These are phyloP conservation scores for Suzukiozyma palmioleophila DNA, from an alignment of 1,139 yeast species.

Conservation along the genomic window DNA sequence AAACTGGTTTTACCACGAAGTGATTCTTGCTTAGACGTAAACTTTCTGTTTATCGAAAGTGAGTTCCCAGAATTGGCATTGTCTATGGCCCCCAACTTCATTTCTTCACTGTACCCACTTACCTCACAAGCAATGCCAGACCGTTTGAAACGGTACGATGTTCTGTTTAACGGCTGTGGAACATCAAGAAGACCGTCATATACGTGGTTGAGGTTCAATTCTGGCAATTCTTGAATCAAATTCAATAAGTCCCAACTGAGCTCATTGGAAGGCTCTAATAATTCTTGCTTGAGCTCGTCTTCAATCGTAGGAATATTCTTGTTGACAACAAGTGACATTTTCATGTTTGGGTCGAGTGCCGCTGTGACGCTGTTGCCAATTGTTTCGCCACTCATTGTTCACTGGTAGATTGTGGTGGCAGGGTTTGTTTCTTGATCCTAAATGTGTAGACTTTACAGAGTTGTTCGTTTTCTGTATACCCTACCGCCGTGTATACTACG, in stretches of 20 bases:
- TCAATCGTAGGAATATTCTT: not conserved
- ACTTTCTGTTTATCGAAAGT: slow-evolving; percentile 65
- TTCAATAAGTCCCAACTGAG: slow-evolving; percentile 59
- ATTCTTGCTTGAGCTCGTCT: slow-evolving; percentile 15
- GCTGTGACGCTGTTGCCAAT: not conserved
- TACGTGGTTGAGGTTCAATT: slow-evolving; percentile 25
- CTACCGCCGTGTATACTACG: too few species aligned
- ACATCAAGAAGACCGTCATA: slow-evolving; percentile 41
- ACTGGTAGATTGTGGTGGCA: too few species aligned
- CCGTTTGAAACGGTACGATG: slow-evolving; percentile 60
- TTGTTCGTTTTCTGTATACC: too few species aligned
- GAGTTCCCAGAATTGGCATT: slow-evolving; percentile 63
- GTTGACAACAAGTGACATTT: not conserved
- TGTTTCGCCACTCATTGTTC: not conserved
- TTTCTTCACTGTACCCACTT: slow-evolving; percentile 56
- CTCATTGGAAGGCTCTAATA: slow-evolving; percentile 46
- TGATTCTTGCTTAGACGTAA: slow-evolving; percentile 57
- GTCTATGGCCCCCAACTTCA: slow-evolving; percentile 48
- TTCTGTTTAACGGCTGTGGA: slow-evolving; percentile 53
- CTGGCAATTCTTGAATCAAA: slow-evolving; percentile 44
- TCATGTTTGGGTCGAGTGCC: slow-evolving; percentile 1
- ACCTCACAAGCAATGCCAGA: slow-evolving; percentile 73
- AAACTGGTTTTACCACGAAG: slow-evolving; percentile 69
- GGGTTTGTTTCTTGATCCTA: too few species aligned
- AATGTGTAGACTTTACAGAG: too few species aligned